Evolutionary conservation across 148 eudicot species (phyloP).

Genomic region (Arctostaphylos glauca): DNA sequence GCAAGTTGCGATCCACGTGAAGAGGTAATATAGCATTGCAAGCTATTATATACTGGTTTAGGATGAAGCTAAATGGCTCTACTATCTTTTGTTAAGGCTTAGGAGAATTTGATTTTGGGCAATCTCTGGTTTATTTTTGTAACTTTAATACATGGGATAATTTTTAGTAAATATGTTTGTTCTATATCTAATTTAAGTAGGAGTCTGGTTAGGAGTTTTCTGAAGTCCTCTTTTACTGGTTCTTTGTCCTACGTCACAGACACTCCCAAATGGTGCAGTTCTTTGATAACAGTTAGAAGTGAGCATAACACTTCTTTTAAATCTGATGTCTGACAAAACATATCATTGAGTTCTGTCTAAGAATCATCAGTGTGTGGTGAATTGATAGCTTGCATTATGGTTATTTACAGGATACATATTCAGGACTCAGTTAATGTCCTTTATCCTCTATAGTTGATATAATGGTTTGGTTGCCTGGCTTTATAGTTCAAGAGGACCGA

Average conservation of each 20-base stretch:
- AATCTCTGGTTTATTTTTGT: too few relatives aligned
- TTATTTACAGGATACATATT: too few relatives aligned
- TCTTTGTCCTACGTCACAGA: not conserved
- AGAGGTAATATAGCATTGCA: not conserved
- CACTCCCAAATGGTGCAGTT: not conserved
- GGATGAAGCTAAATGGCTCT: not conserved
- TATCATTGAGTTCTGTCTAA: not conserved
- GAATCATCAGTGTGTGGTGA: not conserved
- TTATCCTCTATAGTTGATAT: too few relatives aligned
- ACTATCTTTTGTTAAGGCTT: not conserved
- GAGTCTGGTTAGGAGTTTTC: not conserved
- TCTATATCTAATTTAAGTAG: not conserved
- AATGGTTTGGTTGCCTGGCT: too few relatives aligned
- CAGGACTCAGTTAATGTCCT: too few relatives aligned
- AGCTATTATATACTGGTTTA: not conserved
- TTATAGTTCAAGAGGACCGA: not conserved
- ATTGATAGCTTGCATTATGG: too few relatives aligned
- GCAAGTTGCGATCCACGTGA: too few relatives aligned
- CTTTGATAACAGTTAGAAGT: not conserved
- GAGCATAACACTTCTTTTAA: not conserved
- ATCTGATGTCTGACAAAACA: not conserved
- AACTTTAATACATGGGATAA: not conserved
- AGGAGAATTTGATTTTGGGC: not conserved
- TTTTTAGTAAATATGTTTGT: not conserved
- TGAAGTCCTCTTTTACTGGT: too few relatives aligned